Percentiles rank a stretch among this genome's conserved stretches.
Evolutionary conservation across 768 basidiomycete species (phyloP).

Genomic region (Kwoniella dendrophila): DNA sequence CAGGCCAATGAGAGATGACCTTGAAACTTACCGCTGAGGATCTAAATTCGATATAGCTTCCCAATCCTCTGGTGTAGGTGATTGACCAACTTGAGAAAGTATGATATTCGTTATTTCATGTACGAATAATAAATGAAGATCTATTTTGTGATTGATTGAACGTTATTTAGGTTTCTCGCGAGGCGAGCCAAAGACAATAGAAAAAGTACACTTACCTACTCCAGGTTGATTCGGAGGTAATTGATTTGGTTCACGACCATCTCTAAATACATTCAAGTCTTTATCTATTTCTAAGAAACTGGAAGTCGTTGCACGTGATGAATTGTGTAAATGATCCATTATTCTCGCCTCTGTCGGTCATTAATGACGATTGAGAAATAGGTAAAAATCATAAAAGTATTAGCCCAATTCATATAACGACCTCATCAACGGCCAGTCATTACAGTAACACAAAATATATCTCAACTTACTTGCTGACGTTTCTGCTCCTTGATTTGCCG

Average conservation of each 20-base stretch:
- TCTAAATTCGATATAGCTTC: neutral
- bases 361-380: neutral
- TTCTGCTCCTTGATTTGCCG: neutral
- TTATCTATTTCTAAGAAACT: constrained; percentile 39
- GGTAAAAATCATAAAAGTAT: too few relatives aligned
- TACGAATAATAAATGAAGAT: constrained; percentile 2
- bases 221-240: constrained; percentile 32
- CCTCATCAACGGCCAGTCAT: neutral
- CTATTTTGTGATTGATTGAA: neutral
- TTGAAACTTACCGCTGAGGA: constrained; percentile 7
- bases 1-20: neutral
- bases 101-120: constrained; percentile 16
- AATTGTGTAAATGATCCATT: neutral
- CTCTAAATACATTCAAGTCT: constrained; percentile 13
- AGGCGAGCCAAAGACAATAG: neutral
- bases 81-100: neutral
- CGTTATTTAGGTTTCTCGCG: neutral
- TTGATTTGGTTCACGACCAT: constrained; percentile 21
- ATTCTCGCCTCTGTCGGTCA: neutral
- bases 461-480: constrained; percentile 7
- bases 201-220: constrained; percentile 15
- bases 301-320: neutral
- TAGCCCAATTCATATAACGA: too few relatives aligned
- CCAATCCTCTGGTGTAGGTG: constrained; percentile 6
- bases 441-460: neutral